A percentile compares a stretch with the other conserved stretches of the same genome.
phyloP scores from a whole-genome alignment of 2,329 filamentous ascomycete genomes.

The Alternaria gaisen region DNA sequence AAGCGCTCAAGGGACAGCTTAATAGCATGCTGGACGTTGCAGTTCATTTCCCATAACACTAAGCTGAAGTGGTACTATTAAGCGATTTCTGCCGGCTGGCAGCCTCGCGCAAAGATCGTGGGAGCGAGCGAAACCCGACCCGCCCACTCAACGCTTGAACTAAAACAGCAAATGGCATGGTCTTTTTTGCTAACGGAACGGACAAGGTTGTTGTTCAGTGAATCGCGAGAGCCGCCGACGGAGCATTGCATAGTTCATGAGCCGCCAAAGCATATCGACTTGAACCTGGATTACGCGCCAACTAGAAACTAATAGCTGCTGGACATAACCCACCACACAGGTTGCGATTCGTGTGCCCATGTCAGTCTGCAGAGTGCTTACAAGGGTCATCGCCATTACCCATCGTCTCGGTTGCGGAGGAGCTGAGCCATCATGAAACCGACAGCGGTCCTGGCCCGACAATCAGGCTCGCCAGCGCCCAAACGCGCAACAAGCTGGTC shows the following conservation, averaged over 20 bases:
- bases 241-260: conserved; percentile 8
- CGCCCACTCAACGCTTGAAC: conserved; percentile 26
- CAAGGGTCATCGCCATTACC: conserved; percentile 15
- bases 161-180: conserved; percentile 35
- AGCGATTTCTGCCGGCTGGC: conserved; percentile 13
- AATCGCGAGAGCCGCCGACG: conserved; percentile 19
- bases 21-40: conserved; percentile 6
- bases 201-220: conserved; percentile 14
- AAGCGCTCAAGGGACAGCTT: background rate
- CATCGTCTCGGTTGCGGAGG: conserved; percentile 26
- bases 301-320: conserved; percentile 11
- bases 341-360: conserved; percentile 15
- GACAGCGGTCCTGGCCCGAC: conserved; percentile 27
- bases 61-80: conserved; percentile 10
- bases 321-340: conserved; percentile 10
- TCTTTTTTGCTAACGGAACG: conserved; percentile 3
- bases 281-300: conserved; percentile 16
- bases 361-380: conserved; percentile 11
- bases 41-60: conserved; percentile 2
- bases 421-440: conserved; percentile 22
- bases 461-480: conserved; percentile 27
- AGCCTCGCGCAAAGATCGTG: conserved; percentile 17
- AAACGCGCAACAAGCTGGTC: conserved; percentile 27
- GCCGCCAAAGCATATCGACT: conserved; percentile 5
- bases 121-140: background rate